Percentiles rank a stretch among this genome's conserved stretches.
Evolutionary conservation across 2,329 filamentous ascomycete species (phyloP).

Genomic region (Fusarium illudens): DNA sequence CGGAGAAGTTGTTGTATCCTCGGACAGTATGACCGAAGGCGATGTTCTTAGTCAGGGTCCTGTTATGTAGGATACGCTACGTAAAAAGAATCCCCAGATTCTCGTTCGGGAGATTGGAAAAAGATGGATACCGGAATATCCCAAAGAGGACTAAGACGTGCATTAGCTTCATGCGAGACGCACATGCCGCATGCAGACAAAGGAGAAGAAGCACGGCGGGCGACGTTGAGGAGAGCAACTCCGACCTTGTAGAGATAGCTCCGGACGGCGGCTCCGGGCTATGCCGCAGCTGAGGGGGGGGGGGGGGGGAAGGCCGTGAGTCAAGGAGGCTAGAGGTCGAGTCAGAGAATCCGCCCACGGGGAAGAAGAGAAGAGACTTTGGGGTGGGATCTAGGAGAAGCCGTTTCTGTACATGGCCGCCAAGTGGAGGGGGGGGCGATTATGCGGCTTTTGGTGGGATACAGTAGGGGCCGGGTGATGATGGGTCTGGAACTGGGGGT

Average conservation of each 20-base stretch:
- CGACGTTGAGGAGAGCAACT: conserved; percentile 4
- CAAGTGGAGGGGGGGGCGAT: neutral
- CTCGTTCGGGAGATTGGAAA: conserved; percentile 13
- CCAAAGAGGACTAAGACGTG: conserved; percentile 30
- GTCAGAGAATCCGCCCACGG: no score
- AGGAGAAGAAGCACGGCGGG: neutral
- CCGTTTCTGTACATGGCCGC: neutral
- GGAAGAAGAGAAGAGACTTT: no score
- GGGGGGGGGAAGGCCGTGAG: neutral
- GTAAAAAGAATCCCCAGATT: conserved; percentile 31
- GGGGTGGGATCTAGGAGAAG: neutral
- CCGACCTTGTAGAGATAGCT: conserved; percentile 5
- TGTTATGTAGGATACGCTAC: conserved; percentile 2
- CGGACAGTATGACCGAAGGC: conserved; percentile 29
- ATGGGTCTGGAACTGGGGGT: neutral
- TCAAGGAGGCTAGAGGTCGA: conserved; percentile 1
- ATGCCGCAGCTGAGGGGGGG: neutral
- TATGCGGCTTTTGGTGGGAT: neutral
- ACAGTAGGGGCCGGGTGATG: neutral
- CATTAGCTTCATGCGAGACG: conserved; percentile 32
- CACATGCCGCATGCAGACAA: conserved; percentile 2
- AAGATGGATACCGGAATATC: conserved; percentile 27
- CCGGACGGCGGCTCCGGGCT: conserved; percentile 10
- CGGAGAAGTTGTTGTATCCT: conserved; percentile 8
- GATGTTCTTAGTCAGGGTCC: conserved; percentile 15